Evolutionary conservation across 768 basidiomycete genomes (phyloP).

Genomic region (Panaeolus papilionaceus): DNA sequence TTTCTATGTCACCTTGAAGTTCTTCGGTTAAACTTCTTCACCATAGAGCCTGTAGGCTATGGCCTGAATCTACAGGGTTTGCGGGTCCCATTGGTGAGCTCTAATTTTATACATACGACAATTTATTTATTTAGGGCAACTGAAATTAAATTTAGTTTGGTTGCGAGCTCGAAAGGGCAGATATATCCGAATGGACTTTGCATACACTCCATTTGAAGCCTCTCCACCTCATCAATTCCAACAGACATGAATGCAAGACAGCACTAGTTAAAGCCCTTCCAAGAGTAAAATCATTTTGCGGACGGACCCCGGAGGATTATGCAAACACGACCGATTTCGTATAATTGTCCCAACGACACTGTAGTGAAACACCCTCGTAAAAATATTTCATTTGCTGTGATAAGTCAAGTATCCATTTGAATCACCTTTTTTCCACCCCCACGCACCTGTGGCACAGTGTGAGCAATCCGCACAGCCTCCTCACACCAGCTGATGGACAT

Average conservation of each 20-base stretch:
- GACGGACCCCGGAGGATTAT: conserved; percentile 18
- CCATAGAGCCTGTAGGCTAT: background rate
- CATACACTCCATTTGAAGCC: conserved; percentile 17
- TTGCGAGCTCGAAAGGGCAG: background rate
- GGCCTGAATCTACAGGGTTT: background rate
- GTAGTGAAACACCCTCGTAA: too few relatives aligned
- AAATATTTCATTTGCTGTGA: too few relatives aligned
- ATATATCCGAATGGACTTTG: conserved; percentile 17
- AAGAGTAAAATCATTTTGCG: conserved; percentile 20
- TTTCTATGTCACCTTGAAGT: background rate
- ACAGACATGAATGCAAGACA: conserved; percentile 14
- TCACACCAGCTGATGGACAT: background rate
- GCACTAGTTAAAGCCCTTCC: conserved; percentile 22
- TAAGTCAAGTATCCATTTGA: too few relatives aligned
- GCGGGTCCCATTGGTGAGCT: background rate
- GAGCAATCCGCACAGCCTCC: background rate
- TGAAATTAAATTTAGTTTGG: background rate
- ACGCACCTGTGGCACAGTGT: background rate
- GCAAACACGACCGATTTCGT: conserved; percentile 13
- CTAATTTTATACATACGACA: too few relatives aligned
- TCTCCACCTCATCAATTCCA: background rate
- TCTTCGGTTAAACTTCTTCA: background rate
- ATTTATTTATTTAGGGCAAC: too few relatives aligned
- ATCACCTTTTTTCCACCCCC: too few relatives aligned
- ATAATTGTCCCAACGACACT: background rate